Percentiles rank a stretch among this genome's conserved stretches.
phyloP scores from a whole-genome alignment of 2,329 filamentous ascomycete species.

The Meredithiella fracta region DNA sequence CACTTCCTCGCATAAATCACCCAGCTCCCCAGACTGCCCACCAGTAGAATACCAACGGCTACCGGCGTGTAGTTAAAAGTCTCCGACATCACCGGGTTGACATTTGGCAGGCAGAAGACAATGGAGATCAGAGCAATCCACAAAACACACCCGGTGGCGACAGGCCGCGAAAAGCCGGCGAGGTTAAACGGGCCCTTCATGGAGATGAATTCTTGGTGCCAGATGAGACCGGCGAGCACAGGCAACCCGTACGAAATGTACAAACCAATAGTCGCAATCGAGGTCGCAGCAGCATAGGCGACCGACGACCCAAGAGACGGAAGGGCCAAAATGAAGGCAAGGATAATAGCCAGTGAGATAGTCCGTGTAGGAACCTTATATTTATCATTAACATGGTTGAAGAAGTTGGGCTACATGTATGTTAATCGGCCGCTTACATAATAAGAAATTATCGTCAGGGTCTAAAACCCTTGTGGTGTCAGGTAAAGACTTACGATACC shows the following conservation, averaged over 20 bases:
- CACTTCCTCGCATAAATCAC: constrained; percentile 34
- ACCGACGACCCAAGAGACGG: constrained; percentile 38
- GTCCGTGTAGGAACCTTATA: constrained; percentile 35
- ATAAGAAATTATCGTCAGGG: neutral
- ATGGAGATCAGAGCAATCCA: constrained; percentile 41
- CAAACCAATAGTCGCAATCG: constrained; percentile 41
- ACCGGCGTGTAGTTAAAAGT: constrained; percentile 44
- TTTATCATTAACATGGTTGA: constrained; percentile 33
- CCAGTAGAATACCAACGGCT: constrained; percentile 38
- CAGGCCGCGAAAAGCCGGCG: constrained; percentile 26
- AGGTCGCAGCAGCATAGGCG: constrained; percentile 41
- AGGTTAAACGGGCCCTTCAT: constrained; percentile 42
- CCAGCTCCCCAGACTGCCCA: constrained; percentile 33
- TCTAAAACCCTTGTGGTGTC: neutral
- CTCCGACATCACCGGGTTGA: constrained; percentile 38
- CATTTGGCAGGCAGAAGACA: constrained; percentile 39
- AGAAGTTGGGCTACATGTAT: constrained; percentile 27
- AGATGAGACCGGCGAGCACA: constrained; percentile 37
- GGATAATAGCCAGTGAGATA: constrained; percentile 36
- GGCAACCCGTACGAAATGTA: constrained; percentile 43
- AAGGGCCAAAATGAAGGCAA: constrained; percentile 38
- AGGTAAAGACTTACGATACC: constrained; percentile 26
- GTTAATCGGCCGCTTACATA: constrained; percentile 1
- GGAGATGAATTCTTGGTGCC: constrained; percentile 29
- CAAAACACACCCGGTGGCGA: constrained; percentile 30